Evolutionary conservation across 495 filamentous ascomycete genomes (phyloP), one percentile per base, ranked within the genome.

Genomic region (Penicillium cinerascens): DNA sequence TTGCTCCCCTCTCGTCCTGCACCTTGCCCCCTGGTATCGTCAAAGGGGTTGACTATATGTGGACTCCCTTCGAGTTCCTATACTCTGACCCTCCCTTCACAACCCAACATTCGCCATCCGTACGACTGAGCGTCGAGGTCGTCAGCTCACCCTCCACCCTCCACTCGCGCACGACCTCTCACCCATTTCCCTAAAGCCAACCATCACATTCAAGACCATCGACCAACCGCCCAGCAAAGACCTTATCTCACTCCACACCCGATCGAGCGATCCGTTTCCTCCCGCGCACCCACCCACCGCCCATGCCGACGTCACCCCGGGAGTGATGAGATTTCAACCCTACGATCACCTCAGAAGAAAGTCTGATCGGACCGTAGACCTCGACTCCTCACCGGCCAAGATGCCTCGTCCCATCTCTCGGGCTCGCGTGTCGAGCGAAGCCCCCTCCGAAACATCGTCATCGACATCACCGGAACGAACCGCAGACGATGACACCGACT

Each of bases 401-500:
- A 76, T 76, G 70, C 64, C 68, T 60, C 74, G 74, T 52, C 64
- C 64, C 52, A 65, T 71, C 44, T 65, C 67, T 47, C 49, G 56
- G 23, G 65, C 67, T 71, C 71, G 74, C 40, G 63, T 69, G 39
- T 65, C 74, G 67, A 78, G 74, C 59, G 72, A 75, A 64, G 67
- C 69, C 27, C 73, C 73, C 51, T 78, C 74, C 53, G 73, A 72
- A 56, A 88, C 88, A 13, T 93, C 88, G 15, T 87, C 87, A 3
- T 89, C 87, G 43, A 91, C 87, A 65, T 95, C 91, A 1, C 91
- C 91, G 20, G 87, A 87, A 63, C 85, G 88, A 25, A 80, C 82
- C 58, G 84, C 82, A 52, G 90, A 95, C 68, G 91, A 96, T 70
- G 91, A 96, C 67, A 93, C 88, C 56, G 91, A 97, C 68, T 95